Conservation (phyloP, 495 filamentous ascomycete species). For the Penicillium cataractarum region DNA sequence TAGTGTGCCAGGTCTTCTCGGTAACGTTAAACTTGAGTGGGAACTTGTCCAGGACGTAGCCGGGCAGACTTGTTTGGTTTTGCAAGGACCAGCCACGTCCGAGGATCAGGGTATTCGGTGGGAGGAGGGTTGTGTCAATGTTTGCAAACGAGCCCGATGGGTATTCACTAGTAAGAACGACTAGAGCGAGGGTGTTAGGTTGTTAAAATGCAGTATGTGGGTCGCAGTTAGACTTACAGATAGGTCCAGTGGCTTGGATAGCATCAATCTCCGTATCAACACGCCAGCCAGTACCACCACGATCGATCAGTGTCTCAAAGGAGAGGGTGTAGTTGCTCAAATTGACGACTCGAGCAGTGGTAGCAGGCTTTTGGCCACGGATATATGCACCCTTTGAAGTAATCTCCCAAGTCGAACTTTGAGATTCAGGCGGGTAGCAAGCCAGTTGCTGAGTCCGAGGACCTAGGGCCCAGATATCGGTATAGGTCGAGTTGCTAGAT, state of each 20-base stretch:
- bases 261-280: slow-evolving; percentile 14
- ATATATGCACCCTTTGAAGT: slow-evolving; percentile 7
- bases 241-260: slow-evolving; percentile 12
- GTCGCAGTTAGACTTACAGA: neutral
- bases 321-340: slow-evolving; percentile 4
- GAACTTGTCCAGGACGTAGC: slow-evolving; percentile 9
- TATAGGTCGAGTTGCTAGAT: slow-evolving; percentile 2
- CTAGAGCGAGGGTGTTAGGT: neutral
- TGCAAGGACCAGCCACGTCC: slow-evolving; percentile 12
- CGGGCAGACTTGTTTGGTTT: slow-evolving; percentile 10
- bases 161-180: slow-evolving; percentile 4
- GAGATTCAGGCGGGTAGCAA: neutral
- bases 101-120: slow-evolving; percentile 8
- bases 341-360: neutral
- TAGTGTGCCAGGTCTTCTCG: neutral
- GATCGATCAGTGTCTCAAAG: neutral
- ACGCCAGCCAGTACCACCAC: slow-evolving; percentile 1
- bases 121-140: slow-evolving; percentile 1
- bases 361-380: slow-evolving; percentile 9
- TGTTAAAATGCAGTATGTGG: neutral
- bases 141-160: slow-evolving; percentile 2
- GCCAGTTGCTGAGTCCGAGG: neutral
- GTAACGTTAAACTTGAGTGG: slow-evolving; percentile 5
- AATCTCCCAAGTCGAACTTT: slow-evolving; percentile 10
- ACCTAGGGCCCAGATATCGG: neutral